phyloP scores from a whole-genome alignment of 225 moss, liverwort and hornwort genomes.

The Ulota crispa region DNA sequence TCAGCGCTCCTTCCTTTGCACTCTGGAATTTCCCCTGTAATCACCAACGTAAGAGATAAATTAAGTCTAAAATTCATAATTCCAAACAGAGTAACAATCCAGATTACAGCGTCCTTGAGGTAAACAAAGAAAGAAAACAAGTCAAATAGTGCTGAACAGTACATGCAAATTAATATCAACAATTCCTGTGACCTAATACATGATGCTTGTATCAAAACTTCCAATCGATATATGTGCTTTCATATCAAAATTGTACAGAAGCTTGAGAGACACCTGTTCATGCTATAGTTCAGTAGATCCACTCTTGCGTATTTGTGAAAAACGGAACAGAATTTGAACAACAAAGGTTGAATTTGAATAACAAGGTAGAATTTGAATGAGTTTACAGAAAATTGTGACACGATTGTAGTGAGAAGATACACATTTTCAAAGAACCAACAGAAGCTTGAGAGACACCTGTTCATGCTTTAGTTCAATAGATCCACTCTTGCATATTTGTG shows the following conservation, averaged over 20 bases:
- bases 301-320: background rate
- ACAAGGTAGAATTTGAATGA: background rate
- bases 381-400: background rate
- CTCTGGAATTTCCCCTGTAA: constrained; percentile 34
- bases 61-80: background rate
- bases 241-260: background rate
- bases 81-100: background rate
- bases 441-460: background rate
- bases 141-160: background rate
- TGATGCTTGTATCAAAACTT: background rate
- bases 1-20: constrained; percentile 15
- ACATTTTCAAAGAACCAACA: background rate
- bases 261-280: background rate
- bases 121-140: background rate
- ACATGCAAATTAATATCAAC: background rate
- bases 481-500: too few relatives aligned
- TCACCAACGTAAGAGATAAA: background rate
- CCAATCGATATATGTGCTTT: background rate
- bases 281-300: background rate
- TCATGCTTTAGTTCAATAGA: background rate
- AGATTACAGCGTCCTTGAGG: background rate
- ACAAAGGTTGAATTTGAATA: too few relatives aligned
- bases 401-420: background rate
- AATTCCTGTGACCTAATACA: background rate
- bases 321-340: too few relatives aligned